phyloP scores from a whole-genome alignment of 2,329 filamentous ascomycete genomes.

The Blumeriella jaapii region DNA sequence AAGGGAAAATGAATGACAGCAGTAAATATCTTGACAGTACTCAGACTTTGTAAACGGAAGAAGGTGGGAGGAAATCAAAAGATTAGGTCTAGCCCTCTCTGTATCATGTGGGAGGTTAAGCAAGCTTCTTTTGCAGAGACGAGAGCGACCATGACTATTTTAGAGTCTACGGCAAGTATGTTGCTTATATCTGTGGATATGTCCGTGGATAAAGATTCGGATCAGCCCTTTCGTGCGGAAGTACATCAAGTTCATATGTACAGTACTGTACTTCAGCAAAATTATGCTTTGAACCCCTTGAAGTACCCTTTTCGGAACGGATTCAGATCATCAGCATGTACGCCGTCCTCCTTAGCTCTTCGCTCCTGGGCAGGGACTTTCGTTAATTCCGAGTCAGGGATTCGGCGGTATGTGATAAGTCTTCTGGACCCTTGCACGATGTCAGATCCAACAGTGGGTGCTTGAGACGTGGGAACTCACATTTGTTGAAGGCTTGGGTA shows the following conservation, averaged over 20 bases:
- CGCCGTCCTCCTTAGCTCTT: constrained; percentile 31
- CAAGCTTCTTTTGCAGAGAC: too few relatives aligned
- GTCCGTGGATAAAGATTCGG: too few relatives aligned
- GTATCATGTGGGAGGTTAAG: too few relatives aligned
- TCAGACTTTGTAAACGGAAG: too few relatives aligned
- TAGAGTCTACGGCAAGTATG: too few relatives aligned
- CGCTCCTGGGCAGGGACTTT: constrained; percentile 17
- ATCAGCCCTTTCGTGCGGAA: too few relatives aligned
- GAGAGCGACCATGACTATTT: too few relatives aligned
- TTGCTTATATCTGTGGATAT: too few relatives aligned
- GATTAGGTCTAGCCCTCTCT: too few relatives aligned
- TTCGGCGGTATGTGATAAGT: constrained; percentile 73
- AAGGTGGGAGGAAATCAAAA: too few relatives aligned
- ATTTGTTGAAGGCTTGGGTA: constrained; percentile 82
- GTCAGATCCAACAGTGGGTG: constrained; percentile 11
- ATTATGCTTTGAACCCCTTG: constrained; percentile 29
- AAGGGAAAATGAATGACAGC: too few relatives aligned
- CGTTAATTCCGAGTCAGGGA: constrained; percentile 47
- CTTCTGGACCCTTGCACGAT: constrained; percentile 63
- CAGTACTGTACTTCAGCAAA: constrained; percentile 9
- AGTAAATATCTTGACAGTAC: too few relatives aligned
- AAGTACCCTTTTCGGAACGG: constrained; percentile 46
- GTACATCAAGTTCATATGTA: neutral
- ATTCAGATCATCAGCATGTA: constrained; percentile 55
- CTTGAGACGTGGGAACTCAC: constrained; percentile 33